These are phyloP conservation scores for Chrysosporium keratinophilum DNA, from an alignment of 2,329 filamentous ascomycete genomes.

Conservation along the genomic window DNA sequence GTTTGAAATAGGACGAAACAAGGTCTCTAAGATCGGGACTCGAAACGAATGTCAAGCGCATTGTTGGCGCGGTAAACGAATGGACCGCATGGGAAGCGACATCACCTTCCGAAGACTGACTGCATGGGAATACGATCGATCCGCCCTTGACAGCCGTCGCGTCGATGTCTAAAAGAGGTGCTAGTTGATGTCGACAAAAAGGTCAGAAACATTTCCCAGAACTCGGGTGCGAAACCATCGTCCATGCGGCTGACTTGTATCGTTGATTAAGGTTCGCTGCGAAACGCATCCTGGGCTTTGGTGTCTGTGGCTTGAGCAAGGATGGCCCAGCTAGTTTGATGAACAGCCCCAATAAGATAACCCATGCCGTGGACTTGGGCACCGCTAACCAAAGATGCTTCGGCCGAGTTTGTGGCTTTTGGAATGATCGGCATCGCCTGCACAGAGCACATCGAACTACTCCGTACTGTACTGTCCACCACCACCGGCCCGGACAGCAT, in stretches of 20 bases:
- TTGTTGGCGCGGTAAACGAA: slow-evolving; percentile 9
- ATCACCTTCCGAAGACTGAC: not conserved
- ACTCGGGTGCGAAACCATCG: too few relatives aligned
- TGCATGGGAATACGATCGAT: not conserved
- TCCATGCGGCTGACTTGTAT: not conserved
- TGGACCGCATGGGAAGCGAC: slow-evolving; percentile 4
- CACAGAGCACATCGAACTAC: too few relatives aligned
- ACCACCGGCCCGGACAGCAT: too few relatives aligned
- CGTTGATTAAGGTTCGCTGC: not conserved
- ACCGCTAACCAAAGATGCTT: too few relatives aligned
- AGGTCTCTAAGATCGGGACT: not conserved
- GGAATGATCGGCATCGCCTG: not conserved
- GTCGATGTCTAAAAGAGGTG: not conserved
- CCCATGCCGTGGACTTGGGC: too few relatives aligned
- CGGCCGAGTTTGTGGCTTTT: too few relatives aligned
- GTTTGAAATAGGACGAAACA: not conserved
- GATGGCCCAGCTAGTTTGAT: not conserved
- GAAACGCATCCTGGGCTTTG: not conserved
- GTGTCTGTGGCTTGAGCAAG: not conserved
- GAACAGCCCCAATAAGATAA: too few relatives aligned
- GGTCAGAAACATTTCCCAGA: too few relatives aligned
- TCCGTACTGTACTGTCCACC: too few relatives aligned
- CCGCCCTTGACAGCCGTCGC: not conserved
- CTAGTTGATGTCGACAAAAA: too few relatives aligned
- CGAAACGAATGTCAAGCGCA: slow-evolving; percentile 6